Evolutionary conservation across 345 rosid genomes (phyloP), one percentile per base, ranked within the genome.

Genomic region (Syzygium oleosum): DNA sequence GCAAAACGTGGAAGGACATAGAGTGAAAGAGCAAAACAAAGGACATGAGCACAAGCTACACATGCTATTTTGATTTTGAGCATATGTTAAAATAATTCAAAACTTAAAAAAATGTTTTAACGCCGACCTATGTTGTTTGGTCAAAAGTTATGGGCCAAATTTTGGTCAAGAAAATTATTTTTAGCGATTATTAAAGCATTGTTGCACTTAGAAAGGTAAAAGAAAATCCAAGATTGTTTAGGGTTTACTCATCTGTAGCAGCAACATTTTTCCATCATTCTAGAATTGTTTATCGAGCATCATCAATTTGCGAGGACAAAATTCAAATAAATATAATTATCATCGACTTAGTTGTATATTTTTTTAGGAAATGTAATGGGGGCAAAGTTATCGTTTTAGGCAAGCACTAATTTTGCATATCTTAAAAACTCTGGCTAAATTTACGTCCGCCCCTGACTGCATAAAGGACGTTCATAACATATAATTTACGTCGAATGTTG

Each of bases 181-280:
- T 34, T 17, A 38, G 46, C 4, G 12, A 68, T 34, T 4, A 3
- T 19, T 68, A 68, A 7, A 2, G 19, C 9, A 38, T 5, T 17
- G 22, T 9, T 21, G 4, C n/a, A 4, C 25, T 31, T 0, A 1
- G 1, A 17, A 68, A 29, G 3, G 16, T 2, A 0, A 0, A 1
- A 34, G 23, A 68, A 31, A 16, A 31, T 68, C 38, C 31, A 7
- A 65, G 17, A 31, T 15, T 2, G 12, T 68, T 31, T 31, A 68
- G 22, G 41, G 12, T 19, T 68, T 31, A 68, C 38, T 68, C 25
- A 68, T 68, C 3, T 9, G 46, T 73, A 68, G 34, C 4, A 0
- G 12, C 46, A 5, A 43, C 46, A 5, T 5, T 41, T 2, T 73
- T 73, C 3, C 49, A 9, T 19, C 41, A 65, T 15, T 16, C 22